Base-by-base conservation (phyloP, 2,329 filamentous ascomycete species). In the Fusarium cicatricum region DNA sequence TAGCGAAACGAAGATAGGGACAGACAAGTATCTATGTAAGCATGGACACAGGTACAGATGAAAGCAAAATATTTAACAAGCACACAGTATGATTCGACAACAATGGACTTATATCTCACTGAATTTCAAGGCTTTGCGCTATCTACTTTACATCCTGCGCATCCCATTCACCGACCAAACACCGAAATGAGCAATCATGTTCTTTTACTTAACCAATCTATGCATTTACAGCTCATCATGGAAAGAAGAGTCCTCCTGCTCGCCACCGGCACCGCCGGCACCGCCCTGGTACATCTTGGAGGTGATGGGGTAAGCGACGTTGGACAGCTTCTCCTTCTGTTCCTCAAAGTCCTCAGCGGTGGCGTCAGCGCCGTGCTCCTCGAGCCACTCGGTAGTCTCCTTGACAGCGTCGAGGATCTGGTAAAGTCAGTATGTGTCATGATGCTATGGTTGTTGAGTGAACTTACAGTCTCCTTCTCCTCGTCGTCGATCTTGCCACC, bases 261-360 rank as follows among this genome's bases (percentile, higher is more conserved):
- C 68, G 55, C 82, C 85, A 67, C 82, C 85, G 62, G 83, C 86
- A 66, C 84, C 23, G 9, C 6, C 6, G 9, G 23, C 23, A 26
- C 23, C 88, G 69, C 84, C 82, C 69, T 82, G 77, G 84, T 97
- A 97, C 72, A 97, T 85, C 88, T 99, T 99, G 83, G 91, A 96
- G 71, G 95, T 99, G 81, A 99, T 99, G 68, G 95, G 95, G 83
- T 98, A 97, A 49, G 95, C 95, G 65, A 97, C 91, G 77, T 90
- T 90, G 71, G 91, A 96, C 68, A 99, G 86, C 86, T 97, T 97
- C 90, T 99, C 94, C 85, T 96, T 97, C 85, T 98, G 94, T 87
- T 99, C 95, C 80, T 97, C 93, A 71, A 98, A 97, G 83, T 98
- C 95, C 82, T 97, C 94, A 56, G 92, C 84, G 67, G 83, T 86